These are phyloP conservation scores for Triticum timopheevii DNA, from an alignment of 176 grass and related monocot species.

Conservation along the genomic window DNA sequence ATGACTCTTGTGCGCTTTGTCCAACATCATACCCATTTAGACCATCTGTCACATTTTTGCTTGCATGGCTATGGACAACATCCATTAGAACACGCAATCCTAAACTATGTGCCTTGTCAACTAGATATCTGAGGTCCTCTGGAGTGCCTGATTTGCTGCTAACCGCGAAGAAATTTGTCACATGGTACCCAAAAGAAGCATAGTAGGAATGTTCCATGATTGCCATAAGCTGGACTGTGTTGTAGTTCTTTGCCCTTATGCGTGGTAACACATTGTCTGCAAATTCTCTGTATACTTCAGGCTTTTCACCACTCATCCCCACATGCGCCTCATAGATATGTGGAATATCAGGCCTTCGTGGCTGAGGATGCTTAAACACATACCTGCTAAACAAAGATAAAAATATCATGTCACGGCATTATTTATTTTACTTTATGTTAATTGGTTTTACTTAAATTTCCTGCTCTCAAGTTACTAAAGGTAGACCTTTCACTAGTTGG, in stretches of 20 bases:
- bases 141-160: conserved; percentile 87
- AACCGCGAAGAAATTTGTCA: conserved; percentile 90
- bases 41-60: conserved; percentile 80
- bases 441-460: not conserved
- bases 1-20: conserved; percentile 64
- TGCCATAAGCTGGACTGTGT: conserved; percentile 87
- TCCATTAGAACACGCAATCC: conserved; percentile 84
- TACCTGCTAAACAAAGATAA: conserved; percentile 52
- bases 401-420: not conserved
- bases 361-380: conserved; percentile 59
- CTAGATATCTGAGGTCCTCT: conserved; percentile 89
- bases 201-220: conserved; percentile 96
- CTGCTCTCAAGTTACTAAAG: not conserved
- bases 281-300: conserved; percentile 73
- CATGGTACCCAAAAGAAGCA: conserved; percentile 94
- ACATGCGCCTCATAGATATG: conserved; percentile 90
- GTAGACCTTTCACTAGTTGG: conserved; percentile 67
- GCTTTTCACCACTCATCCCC: conserved; percentile 81
- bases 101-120: conserved; percentile 89
- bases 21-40: conserved; percentile 94
- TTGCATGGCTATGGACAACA: conserved; percentile 84
- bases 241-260: conserved; percentile 85
- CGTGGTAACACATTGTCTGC: conserved; percentile 78
- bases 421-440: not conserved
- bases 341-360: conserved; percentile 63